phyloP scores from a whole-genome alignment of 768 basidiomycete genomes.

The Podaxis mareebaensis region DNA sequence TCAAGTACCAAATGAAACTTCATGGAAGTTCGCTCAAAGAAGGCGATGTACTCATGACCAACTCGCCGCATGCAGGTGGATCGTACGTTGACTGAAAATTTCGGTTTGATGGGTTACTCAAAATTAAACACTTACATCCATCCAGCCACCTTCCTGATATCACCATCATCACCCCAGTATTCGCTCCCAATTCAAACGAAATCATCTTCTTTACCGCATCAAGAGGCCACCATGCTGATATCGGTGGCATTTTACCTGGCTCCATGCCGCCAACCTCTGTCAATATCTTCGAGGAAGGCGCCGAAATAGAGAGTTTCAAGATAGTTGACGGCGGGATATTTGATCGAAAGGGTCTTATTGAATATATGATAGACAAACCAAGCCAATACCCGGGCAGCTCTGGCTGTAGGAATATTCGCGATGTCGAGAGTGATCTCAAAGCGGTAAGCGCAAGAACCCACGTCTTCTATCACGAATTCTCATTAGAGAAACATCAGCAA shows the following conservation, averaged over 20 bases:
- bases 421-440: constrained; percentile 91
- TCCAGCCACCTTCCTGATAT: constrained; percentile 66
- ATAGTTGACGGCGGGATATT: constrained; percentile 84
- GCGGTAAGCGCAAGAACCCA: constrained; percentile 53
- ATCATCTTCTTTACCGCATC: constrained; percentile 95
- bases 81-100: constrained; percentile 53
- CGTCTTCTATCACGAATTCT: constrained; percentile 2
- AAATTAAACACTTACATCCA: neutral
- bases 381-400: constrained; percentile 82
- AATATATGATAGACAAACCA: constrained; percentile 83
- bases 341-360: constrained; percentile 69
- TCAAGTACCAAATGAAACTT: constrained; percentile 86
- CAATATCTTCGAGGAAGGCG: constrained; percentile 93
- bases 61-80: constrained; percentile 86
- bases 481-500: constrained; percentile 53
- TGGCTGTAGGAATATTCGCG: constrained; percentile 82
- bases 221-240: constrained; percentile 92
- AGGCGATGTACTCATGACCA: constrained; percentile 93
- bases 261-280: constrained; percentile 95
- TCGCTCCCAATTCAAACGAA: constrained; percentile 59
- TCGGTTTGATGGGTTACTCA: neutral
- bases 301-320: constrained; percentile 89
- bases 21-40: constrained; percentile 72
- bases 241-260: constrained; percentile 89
- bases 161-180: constrained; percentile 93